These are phyloP conservation scores for Populus simonii DNA, from an alignment of 345 rosid species.

Conservation along the genomic window DNA sequence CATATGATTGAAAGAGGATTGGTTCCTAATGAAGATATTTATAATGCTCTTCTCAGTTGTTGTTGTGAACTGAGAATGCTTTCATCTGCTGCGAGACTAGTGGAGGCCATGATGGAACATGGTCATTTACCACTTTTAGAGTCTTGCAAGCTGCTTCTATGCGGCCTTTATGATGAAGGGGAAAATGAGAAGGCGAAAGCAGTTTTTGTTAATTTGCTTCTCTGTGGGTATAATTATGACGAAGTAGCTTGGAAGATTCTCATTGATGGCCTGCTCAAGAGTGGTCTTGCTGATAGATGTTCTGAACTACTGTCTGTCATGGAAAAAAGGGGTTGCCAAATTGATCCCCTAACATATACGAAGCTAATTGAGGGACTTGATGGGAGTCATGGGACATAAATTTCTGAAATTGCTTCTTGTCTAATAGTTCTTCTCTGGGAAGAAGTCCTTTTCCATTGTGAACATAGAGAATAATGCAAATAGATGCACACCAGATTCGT, in stretches of 20 bases:
- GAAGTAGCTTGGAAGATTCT: conserved; percentile 86
- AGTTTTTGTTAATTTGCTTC: conserved; percentile 51
- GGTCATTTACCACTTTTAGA: conserved; percentile 69
- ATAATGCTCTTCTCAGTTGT: conserved; percentile 59
- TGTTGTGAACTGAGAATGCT: conserved; percentile 48
- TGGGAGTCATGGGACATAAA: conserved; percentile 9
- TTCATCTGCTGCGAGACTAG: conserved; percentile 49
- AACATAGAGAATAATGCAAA: not conserved
- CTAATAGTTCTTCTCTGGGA: not conserved
- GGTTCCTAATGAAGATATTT: conserved; percentile 49
- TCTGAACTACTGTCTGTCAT: conserved; percentile 58
- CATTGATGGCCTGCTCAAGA: conserved; percentile 70
- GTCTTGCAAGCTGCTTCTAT: conserved; percentile 58
- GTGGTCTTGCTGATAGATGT: conserved; percentile 51
- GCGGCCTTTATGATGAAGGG: conserved; percentile 55
- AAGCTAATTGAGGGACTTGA: conserved; percentile 61
- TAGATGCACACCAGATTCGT: not conserved
- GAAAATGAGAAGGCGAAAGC: conserved; percentile 51
- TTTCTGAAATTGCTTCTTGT: not conserved
- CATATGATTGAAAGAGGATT: conserved; percentile 58
- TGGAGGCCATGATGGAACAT: conserved; percentile 52
- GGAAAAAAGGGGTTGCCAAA: conserved; percentile 58
- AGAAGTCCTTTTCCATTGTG: not conserved
- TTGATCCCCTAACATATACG: conserved; percentile 62
- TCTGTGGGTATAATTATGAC: conserved; percentile 60